A percentile compares a stretch with the other conserved stretches of the same genome.
Conservation (phyloP, 768 basidiomycete genomes). For the Gloeostereum incarnatum region DNA sequence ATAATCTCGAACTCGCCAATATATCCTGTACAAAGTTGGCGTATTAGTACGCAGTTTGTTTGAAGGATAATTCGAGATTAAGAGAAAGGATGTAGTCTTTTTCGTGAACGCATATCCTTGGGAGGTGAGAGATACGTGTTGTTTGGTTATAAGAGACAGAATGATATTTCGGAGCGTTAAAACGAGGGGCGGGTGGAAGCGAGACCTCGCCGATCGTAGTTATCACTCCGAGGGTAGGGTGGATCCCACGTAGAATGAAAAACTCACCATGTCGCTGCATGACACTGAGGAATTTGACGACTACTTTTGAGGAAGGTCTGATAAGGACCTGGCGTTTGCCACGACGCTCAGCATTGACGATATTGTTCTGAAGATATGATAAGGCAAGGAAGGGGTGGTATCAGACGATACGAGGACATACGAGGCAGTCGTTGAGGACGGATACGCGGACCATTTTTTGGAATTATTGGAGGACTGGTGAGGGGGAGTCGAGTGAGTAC, state of each 20-base stretch:
- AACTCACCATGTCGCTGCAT: constrained; percentile 97
- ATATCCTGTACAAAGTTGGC: constrained; percentile 52
- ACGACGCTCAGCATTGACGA: constrained; percentile 98
- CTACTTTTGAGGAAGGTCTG: constrained; percentile 95
- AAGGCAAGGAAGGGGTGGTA: neutral
- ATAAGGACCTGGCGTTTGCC: constrained; percentile 99
- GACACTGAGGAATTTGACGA: constrained; percentile 94
- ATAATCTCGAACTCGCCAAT: constrained; percentile 98
- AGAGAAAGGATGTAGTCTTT: constrained; percentile 33
- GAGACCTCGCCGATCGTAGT: constrained; percentile 68
- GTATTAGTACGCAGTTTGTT: constrained; percentile 10
- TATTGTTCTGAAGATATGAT: constrained; percentile 66
- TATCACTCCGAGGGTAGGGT: constrained; percentile 59
- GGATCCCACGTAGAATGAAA: neutral
- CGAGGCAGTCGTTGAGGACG: constrained; percentile 69
- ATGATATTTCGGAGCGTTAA: constrained; percentile 77
- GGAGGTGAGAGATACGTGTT: constrained; percentile 30
- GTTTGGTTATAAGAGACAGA: constrained; percentile 48
- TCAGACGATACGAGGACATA: constrained; percentile 14
- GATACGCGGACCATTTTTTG: constrained; percentile 80
- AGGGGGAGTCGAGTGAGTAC: constrained; percentile 21
- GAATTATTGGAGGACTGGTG: constrained; percentile 11
- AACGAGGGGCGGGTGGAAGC: constrained; percentile 63
- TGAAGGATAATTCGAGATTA: constrained; percentile 12
- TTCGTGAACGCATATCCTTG: constrained; percentile 45